Evolutionary conservation across 768 basidiomycete species (phyloP), one percentile per base, ranked within the genome.

Genomic region (Auriscalpium orientale): DNA sequence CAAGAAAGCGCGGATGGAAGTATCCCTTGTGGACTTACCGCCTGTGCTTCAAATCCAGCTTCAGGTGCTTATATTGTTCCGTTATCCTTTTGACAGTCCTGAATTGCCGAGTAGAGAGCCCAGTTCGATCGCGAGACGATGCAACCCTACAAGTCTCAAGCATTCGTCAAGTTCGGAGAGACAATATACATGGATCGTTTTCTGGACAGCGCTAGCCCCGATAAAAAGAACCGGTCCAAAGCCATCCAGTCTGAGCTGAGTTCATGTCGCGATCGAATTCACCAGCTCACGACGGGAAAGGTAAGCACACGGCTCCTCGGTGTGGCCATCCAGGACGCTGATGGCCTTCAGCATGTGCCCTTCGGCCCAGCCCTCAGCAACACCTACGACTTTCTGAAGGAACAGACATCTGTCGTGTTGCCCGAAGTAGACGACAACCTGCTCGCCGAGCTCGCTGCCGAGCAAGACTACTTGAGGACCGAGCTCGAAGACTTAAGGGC

Each of bases 141-240:
- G 54, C 89, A 94, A 61, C 86, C 93, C 15, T 93, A 90, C 76
- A 99, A 99, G 70, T 93, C 91, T 6, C 95, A 99, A 66, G 93
- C 92, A 4, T 95, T 93, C 68, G 87, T 99, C 61, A 89, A 85
- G 64, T 97, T 95, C 66, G 84, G 79, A 16, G 89, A 94, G 69
- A 88, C 83, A 10, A 76, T 99, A 13, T 86, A 82, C 65, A 83
- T 98, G 81, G 94, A 97, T 69, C 85, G 97, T 13, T 99, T 95
- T 75, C 74, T 95, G 66, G 87, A 91, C 58, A 80, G 76, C 49
- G 87, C 83, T 3, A 79, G 89, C 64, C 76, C 80, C 0, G 74
- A 77, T 58, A 93, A 90, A 77, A 87, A 84, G 64, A 75, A 77
- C 16, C 78, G 76, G 46, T 84, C 89, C 1, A 90, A 88, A 59